Evolutionary conservation across 1,284 basidiomycete species (phyloP).

Genomic region (Cyathus pygmaeus): DNA sequence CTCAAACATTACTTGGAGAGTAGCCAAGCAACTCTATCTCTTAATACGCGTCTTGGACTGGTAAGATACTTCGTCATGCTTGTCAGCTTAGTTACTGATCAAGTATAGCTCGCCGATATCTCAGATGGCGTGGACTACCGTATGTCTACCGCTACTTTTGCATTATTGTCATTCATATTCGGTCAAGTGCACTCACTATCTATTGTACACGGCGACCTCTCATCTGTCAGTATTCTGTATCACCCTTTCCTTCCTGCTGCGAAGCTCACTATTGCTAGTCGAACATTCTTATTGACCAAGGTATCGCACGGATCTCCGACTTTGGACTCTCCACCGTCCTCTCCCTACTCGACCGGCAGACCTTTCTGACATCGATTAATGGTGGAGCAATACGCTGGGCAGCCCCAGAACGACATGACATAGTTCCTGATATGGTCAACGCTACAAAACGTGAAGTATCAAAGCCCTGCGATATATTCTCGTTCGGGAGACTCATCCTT

Average conservation of each 20-base stretch:
- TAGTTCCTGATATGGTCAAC: slow-evolving; percentile 3
- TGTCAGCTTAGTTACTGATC: not conserved
- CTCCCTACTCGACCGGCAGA: slow-evolving; percentile 38
- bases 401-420: slow-evolving; percentile 36
- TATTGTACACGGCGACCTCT: slow-evolving; percentile 34
- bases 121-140: slow-evolving; percentile 6
- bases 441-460: slow-evolving; percentile 9
- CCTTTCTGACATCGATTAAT: slow-evolving; percentile 39
- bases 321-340: slow-evolving; percentile 50
- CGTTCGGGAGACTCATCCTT: slow-evolving; percentile 34
- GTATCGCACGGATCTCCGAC: slow-evolving; percentile 37
- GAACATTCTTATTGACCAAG: slow-evolving; percentile 45
- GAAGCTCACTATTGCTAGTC: slow-evolving; percentile 12
- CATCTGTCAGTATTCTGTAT: slow-evolving; percentile 21
- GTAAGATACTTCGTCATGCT: slow-evolving; percentile 9
- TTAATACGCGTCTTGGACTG: slow-evolving; percentile 20
- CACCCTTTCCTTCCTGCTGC: not conserved
- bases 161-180: not conserved
- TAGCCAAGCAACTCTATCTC: slow-evolving; percentile 8
- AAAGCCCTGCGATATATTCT: slow-evolving; percentile 33
- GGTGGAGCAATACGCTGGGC: slow-evolving; percentile 44
- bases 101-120: not conserved
- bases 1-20: slow-evolving; percentile 23
- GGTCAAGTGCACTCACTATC: slow-evolving; percentile 21
- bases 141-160: slow-evolving; percentile 3